phyloP scores from a whole-genome alignment of 2,329 filamentous ascomycete species.

The Bipolaris sorokiniana region DNA sequence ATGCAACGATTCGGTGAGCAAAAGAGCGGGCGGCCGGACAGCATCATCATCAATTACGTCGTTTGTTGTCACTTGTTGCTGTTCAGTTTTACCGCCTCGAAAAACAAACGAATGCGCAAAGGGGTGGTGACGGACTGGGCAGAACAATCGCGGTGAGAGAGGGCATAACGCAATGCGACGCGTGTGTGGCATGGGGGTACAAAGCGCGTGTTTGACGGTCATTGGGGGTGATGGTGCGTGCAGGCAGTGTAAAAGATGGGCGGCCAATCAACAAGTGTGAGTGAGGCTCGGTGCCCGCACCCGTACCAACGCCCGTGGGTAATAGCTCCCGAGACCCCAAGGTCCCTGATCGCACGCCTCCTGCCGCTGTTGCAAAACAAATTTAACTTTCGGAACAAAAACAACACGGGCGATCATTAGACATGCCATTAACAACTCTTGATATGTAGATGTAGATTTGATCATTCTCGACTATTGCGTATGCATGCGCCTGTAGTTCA shows the following conservation, averaged over 20 bases:
- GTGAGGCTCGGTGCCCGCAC: slow-evolving; percentile 3
- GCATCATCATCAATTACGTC: background rate
- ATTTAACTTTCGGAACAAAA: background rate
- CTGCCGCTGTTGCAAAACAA: slow-evolving; percentile 1
- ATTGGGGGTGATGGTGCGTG: slow-evolving; percentile 2
- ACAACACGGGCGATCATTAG: background rate
- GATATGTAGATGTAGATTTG: background rate
- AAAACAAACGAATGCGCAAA: background rate
- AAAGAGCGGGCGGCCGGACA: background rate
- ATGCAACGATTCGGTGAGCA: background rate
- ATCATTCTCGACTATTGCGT: background rate
- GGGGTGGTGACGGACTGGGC: background rate
- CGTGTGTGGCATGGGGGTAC: slow-evolving; percentile 3
- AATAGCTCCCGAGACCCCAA: background rate
- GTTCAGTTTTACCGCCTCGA: background rate
- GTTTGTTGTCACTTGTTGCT: background rate
- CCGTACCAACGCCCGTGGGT: background rate
- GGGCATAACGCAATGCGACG: slow-evolving; percentile 7
- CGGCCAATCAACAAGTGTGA: background rate
- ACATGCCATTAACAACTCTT: background rate
- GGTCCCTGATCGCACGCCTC: background rate
- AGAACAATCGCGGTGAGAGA: background rate
- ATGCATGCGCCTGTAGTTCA: background rate
- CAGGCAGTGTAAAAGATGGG: background rate
- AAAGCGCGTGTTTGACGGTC: slow-evolving; percentile 4